phyloP scores from a whole-genome alignment of 768 basidiomycete species.

The Trametes cingulata region DNA sequence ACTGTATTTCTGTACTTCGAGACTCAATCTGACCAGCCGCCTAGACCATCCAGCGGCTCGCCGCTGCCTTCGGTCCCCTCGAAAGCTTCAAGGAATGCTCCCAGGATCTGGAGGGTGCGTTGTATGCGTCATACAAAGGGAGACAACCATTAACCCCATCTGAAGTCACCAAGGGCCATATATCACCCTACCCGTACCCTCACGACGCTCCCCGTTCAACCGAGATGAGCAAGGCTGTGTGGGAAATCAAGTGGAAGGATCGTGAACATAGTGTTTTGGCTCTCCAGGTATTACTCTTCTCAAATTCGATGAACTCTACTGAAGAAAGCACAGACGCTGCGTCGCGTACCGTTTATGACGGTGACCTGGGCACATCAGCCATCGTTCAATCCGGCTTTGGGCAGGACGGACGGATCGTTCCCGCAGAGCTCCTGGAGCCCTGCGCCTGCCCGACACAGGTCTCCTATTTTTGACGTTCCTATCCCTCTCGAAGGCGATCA shows the following conservation, averaged over 20 bases:
- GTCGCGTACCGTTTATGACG: constrained; percentile 66
- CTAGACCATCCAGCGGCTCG: constrained; percentile 55
- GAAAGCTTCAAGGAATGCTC: constrained; percentile 51
- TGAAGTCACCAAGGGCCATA: no score
- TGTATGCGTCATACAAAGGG: no score
- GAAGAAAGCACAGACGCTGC: constrained; percentile 52
- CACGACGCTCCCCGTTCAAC: constrained; percentile 58
- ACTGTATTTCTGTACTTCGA: background rate
- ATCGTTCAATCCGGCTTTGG: background rate
- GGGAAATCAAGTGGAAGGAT: constrained; percentile 80
- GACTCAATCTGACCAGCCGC: background rate
- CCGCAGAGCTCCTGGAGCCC: background rate
- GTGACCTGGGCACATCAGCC: constrained; percentile 79
- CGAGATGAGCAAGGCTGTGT: constrained; percentile 60
- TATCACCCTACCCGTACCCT: constrained; percentile 32
- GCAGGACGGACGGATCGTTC: no score
- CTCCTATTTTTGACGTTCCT: background rate
- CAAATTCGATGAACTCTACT: background rate
- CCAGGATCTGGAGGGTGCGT: constrained; percentile 16
- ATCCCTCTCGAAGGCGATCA: background rate
- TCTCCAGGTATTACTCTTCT: constrained; percentile 51
- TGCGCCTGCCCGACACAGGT: background rate
- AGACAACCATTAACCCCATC: no score
- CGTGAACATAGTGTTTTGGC: constrained; percentile 76
- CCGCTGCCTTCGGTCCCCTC: constrained; percentile 61